Evolutionary conservation across 1,139 yeast genomes (phyloP), one percentile per base, ranked within the genome.

Genomic region (Torulaspora globosa): DNA sequence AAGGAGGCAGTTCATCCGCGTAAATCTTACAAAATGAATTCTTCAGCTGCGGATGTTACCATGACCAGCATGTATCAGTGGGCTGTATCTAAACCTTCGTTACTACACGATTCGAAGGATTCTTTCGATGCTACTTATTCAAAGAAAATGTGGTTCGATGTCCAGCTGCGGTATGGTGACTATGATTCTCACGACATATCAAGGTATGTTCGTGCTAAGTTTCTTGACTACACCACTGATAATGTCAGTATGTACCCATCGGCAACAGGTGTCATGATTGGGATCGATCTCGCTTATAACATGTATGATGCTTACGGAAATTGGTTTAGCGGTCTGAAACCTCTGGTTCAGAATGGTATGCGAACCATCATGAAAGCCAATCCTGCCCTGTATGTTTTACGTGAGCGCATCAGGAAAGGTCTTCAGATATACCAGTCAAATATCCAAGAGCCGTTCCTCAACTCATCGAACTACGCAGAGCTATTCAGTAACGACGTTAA

Each of bases 111-210:
- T 50, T 70, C 76, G 15, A 73, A 77, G 59, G 88, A 82, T 56
- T 54, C 68, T 1, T 70, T 69, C 65, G 72, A 73, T 49, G 72
- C 72, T 29, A 63, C 71, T n/a, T 52, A 55, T 3, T 66, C 76
- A 1, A 82, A 80, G 56, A 89, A 86, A 64, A 85, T 82, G 67
- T 94, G 98, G 98, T 72, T 94, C 46, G 99, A 94, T 71, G 86
- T 94, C 11, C 99, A 94, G 67, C 71, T 94, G 44, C 73, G 98
- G 47, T 94, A 90, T 62, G 98, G 99, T 57, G 99, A 94, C 65
- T 94, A 87, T 65, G 99, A 94, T 64, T 87, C 97, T 5, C 98
- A 94, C 63, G 97, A 94, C 65, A 89, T 92, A 46, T 85, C 96
- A 0, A 78, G 97, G 56, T 94, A 94, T 64, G 87, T 96, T 0